Percentiles rank a stretch among this genome's conserved stretches.
These are phyloP conservation scores for Candida sanyaensis DNA, from an alignment of 1,139 yeast genomes.

Conservation along the genomic window DNA sequence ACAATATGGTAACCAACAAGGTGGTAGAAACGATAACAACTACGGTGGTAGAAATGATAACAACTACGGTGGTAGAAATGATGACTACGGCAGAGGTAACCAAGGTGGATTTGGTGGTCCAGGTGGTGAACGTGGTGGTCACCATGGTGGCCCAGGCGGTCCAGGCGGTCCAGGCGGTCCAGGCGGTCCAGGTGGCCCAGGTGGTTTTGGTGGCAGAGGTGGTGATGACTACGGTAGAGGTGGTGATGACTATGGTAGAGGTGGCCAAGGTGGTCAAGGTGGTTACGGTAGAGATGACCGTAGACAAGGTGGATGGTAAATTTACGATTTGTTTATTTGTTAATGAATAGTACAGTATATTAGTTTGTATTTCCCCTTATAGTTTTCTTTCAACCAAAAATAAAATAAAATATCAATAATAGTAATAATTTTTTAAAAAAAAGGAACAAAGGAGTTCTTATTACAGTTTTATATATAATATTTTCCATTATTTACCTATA, in stretches of 20 bases:
- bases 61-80: slow-evolving; percentile 5
- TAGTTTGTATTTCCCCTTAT: not conserved
- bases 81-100: slow-evolving; percentile 10
- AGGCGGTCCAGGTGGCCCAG: too few species aligned
- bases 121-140: not conserved
- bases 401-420: not conserved
- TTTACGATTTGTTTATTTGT: not conserved
- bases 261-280: slow-evolving; percentile 7
- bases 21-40: slow-evolving; percentile 14
- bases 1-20: slow-evolving; percentile 11
- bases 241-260: slow-evolving; percentile 9
- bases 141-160: slow-evolving; percentile 10
- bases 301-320: slow-evolving; percentile 11
- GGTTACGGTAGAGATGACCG: slow-evolving; percentile 3
- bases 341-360: too few species aligned
- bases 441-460: not conserved
- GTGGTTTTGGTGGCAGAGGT: slow-evolving; percentile 16
- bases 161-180: too few species aligned
- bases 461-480: not conserved
- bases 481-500: not conserved
- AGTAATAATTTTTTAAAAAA: not conserved
- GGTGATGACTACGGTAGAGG: slow-evolving; percentile 13
- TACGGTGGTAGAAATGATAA: slow-evolving; percentile 14
- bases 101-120: not conserved
- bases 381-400: not conserved